Base-by-base conservation (phyloP, 1,139 yeast species). In the Pichia sp. region DNA sequence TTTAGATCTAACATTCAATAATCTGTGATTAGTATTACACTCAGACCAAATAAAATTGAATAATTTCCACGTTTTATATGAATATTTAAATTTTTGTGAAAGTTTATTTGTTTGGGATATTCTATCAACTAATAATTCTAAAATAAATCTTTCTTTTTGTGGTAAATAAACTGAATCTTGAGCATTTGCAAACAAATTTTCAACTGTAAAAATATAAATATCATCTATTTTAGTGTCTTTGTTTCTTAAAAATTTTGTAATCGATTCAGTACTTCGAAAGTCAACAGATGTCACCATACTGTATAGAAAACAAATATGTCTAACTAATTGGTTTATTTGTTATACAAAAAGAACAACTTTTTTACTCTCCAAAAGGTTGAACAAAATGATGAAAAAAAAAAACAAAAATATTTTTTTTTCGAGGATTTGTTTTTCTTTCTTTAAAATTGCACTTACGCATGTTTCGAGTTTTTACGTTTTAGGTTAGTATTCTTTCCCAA, bases 81-180 rank as follows among this genome's bases (percentile, higher is more conserved):
- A 59, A 13, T 48, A 56, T 51, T 72, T 76, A 68, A 78, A 78
- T 5, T 55, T 48, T 3, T 57, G 52, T 42, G 66, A 47, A 43
- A 41, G 24, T 13, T 35, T 32, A 29, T 63, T 56, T 42, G 57
- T 45, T 55, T 79, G 86, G 45, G 72, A 72, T 50, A 86, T 60
- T 50, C 89, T 68, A 53, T 85, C 93, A 47, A 78, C 66, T 3
- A 83, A 51, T 51, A 88, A 69, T 41, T 83, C 89, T 31, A 83
- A 64, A 3, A 86, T 62, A 43, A 87, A 86, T 0, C 63, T 54
- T 13, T 72, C 69, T 41, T 66, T 68, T 45, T 80, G 74, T 4
- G 95, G 96, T 11, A 87, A 70, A 23, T 35, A 29, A 46, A 70
- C 70, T 1, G 77, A 65, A 14, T 66, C 53, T 10, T 63, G 46